Evolutionary conservation across 73 alveolate species (phyloP), one percentile per base, ranked within the genome.

Genomic region (Blepharisma japonicum): DNA sequence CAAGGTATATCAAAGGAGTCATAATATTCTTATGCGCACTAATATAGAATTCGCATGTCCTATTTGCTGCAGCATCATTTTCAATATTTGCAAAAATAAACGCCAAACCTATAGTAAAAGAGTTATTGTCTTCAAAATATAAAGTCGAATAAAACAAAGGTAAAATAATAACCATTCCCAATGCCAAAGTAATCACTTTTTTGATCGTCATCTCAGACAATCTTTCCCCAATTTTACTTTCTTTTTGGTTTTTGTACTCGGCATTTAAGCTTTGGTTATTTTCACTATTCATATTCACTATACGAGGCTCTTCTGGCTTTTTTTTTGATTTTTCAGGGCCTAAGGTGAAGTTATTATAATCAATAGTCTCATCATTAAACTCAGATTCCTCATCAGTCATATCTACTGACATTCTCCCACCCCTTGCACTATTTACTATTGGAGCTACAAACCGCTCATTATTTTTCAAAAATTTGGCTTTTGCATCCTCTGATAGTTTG

Each of bases 201-300:
- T 89, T 89, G 11, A 94, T 89, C 42, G 95, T 92, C 68, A 77
- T 79, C n/a, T 92, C 92, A 51, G 94, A 85, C 50, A 92, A 80
- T 55, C 87, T 79, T 80, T 89, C 89, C 48, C 98, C 95, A 50
- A 92, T 90, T 81, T 89, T 89, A 66, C 88, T 79, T 72, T 92
- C 95, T 61, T 61, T n/a, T n/a, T 25, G 18, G 14, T 5, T 25
- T 25, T n/a, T 25, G 14, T n/a, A 11, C 3, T 61, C 74, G 0
- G 2, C 74, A 5, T 32, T 32, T 32, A 32, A 32, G 42, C 2
- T 61, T 25, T 61, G 47, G 2, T 61, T 25, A 61, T 8, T 39
- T 61, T 61, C 74, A 14, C 50, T 14, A 25, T 61, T 25, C 4
- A 0, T 14, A 2, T 14, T 39, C 14, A 14, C 74, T 18, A 61